Evolutionary conservation across 495 filamentous ascomycete species (phyloP).

Genomic region (Penicillium ucsense): DNA sequence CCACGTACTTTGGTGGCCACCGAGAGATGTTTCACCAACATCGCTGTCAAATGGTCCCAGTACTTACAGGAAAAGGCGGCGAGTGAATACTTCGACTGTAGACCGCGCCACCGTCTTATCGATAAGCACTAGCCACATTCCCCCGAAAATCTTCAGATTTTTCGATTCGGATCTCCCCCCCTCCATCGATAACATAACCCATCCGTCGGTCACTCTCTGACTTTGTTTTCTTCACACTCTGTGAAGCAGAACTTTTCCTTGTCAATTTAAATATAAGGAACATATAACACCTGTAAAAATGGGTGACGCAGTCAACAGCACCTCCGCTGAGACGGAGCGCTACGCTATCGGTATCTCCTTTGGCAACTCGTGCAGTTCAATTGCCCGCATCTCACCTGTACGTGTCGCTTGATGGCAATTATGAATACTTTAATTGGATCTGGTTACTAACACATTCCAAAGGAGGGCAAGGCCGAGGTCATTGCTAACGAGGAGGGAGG

Average conservation of each 20-base stretch:
- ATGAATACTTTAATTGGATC: not conserved
- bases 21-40: no score
- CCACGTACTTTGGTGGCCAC: no score
- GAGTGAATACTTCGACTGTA: not conserved
- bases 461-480: conserved; percentile 92
- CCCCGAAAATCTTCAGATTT: conserved; percentile 23
- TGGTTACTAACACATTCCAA: conserved; percentile 10
- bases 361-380: conserved; percentile 96
- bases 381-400: conserved; percentile 70
- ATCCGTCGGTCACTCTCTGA: conserved; percentile 10
- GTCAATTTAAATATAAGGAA: conserved; percentile 5
- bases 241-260: conserved; percentile 9
- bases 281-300: conserved; percentile 30
- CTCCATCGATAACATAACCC: conserved; percentile 15
- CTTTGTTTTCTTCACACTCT: conserved; percentile 7
- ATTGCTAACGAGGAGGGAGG: conserved; percentile 99
- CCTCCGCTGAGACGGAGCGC: conserved; percentile 42
- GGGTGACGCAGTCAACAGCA: conserved; percentile 43
- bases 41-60: no score
- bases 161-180: conserved; percentile 16
- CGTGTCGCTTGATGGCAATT: conserved; percentile 11
- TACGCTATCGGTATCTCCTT: conserved; percentile 92
- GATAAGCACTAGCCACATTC: conserved; percentile 32
- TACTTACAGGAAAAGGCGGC: not conserved
- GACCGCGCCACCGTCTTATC: conserved; percentile 29